These are phyloP conservation scores for Conticribra weissflogii DNA, from an alignment of 108 stramenopile genomes.

Conservation along the genomic window DNA sequence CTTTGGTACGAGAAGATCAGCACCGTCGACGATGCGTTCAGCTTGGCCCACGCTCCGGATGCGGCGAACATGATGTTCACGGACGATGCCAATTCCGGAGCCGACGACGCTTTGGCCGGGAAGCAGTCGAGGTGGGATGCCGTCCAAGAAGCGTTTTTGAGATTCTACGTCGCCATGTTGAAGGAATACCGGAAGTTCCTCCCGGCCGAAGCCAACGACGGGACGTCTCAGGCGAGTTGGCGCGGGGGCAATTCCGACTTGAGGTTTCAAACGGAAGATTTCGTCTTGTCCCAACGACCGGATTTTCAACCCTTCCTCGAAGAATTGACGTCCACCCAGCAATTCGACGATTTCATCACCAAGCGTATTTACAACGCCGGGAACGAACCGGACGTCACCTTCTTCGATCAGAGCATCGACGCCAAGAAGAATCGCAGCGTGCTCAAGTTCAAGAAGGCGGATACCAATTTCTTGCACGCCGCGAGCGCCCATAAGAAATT, in stretches of 20 bases:
- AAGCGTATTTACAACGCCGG: constrained; percentile 79
- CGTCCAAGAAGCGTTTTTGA: constrained; percentile 88
- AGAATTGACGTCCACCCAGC: constrained; percentile 79
- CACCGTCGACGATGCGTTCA: constrained; percentile 85
- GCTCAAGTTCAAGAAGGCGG: constrained; percentile 63
- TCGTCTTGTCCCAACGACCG: constrained; percentile 64
- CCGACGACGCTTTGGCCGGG: constrained; percentile 19
- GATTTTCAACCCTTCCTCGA: constrained; percentile 70
- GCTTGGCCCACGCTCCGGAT: constrained; percentile 79
- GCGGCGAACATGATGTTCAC: constrained; percentile 44
- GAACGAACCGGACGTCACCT: constrained; percentile 72
- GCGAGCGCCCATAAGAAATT: constrained; percentile 81
- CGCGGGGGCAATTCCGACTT: constrained; percentile 18
- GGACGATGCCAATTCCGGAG: constrained; percentile 10
- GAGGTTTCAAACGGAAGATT: constrained; percentile 55
- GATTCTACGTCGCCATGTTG: constrained; percentile 83
- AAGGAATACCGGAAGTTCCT: constrained; percentile 85
- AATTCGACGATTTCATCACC: constrained; percentile 90
- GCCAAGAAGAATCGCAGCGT: constrained; percentile 82
- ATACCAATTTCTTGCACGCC: constrained; percentile 79
- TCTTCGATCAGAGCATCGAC: constrained; percentile 88
- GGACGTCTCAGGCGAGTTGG: constrained; percentile 26
- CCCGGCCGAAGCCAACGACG: constrained; percentile 23
- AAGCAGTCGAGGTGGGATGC: constrained; percentile 81
- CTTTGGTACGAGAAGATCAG: constrained; percentile 76